These are phyloP conservation scores for Blastocladiella emersonii DNA, from an alignment of 371 early-diverging fungal species.

Conservation along the genomic window DNA sequence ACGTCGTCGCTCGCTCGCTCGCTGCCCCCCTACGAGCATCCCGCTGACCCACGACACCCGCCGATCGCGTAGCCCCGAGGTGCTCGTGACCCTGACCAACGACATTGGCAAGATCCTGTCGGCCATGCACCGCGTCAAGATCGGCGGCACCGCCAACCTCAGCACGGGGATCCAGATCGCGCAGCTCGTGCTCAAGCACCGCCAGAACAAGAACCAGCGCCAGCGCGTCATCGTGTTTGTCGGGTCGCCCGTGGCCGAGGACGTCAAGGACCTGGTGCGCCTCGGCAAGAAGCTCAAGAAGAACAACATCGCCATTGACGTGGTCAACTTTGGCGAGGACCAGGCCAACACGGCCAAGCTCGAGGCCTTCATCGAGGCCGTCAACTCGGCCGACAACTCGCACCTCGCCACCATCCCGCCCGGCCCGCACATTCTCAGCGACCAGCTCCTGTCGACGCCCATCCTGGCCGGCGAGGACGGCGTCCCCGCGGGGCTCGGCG, in stretches of 20 bases:
- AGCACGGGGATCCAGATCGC: slow-evolving; percentile 87
- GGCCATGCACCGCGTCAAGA: slow-evolving; percentile 64
- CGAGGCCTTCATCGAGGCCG: slow-evolving; percentile 75
- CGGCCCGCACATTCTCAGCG: slow-evolving; percentile 86
- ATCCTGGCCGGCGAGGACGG: slow-evolving; percentile 76
- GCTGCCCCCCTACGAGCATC: no score
- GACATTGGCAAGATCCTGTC: slow-evolving; percentile 81
- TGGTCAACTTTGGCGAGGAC: slow-evolving; percentile 95
- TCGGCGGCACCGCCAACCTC: slow-evolving; percentile 60
- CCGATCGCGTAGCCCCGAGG: slow-evolving; percentile 71
- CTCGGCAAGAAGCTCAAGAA: slow-evolving; percentile 92
- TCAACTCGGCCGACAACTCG: slow-evolving; percentile 15
- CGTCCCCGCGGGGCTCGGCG: slow-evolving; percentile 48
- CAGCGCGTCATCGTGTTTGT: slow-evolving; percentile 91
- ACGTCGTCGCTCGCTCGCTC: neutral
- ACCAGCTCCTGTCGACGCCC: slow-evolving; percentile 70
- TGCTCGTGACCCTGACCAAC: slow-evolving; percentile 77
- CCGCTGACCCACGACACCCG: neutral
- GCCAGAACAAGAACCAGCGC: slow-evolving; percentile 88
- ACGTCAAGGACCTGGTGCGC: slow-evolving; percentile 71
- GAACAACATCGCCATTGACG: slow-evolving; percentile 90
- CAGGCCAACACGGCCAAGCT: slow-evolving; percentile 74
- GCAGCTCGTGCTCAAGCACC: slow-evolving; percentile 91
- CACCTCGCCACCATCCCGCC: slow-evolving; percentile 89
- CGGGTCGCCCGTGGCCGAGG: slow-evolving; percentile 69